phyloP scores from a whole-genome alignment of 2,329 filamentous ascomycete genomes.

The Diplodia seriata region DNA sequence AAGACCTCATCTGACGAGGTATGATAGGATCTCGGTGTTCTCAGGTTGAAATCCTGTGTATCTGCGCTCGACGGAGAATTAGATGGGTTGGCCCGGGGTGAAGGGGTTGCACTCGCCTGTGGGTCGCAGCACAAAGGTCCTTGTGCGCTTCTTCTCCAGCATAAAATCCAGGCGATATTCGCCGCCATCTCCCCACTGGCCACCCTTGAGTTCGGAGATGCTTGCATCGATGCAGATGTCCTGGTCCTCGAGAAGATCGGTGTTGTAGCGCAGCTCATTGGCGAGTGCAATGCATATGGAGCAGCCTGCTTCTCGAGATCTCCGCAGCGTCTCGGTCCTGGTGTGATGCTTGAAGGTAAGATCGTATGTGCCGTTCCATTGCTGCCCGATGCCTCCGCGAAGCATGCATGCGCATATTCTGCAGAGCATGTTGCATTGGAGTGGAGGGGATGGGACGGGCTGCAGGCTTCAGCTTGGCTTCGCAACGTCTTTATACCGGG shows the following conservation, averaged over 20 bases:
- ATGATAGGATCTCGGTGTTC: constrained; percentile 23
- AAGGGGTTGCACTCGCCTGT: not conserved
- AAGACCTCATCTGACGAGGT: constrained; percentile 31
- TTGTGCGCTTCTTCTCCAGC: not conserved
- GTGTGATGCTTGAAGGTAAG: constrained; percentile 34
- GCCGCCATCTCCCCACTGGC: not conserved
- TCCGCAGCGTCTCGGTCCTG: constrained; percentile 9
- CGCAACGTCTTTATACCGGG: not conserved
- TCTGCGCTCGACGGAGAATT: no score
- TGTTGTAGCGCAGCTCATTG: constrained; percentile 18
- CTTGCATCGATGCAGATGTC: constrained; percentile 16
- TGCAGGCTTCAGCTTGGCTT: not conserved
- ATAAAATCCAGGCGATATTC: constrained; percentile 33
- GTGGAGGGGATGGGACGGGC: not conserved
- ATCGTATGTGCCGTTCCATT: constrained; percentile 34
- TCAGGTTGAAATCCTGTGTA: not conserved
- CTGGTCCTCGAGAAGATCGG: constrained; percentile 8
- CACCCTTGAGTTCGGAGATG: constrained; percentile 8
- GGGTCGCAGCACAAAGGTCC: not conserved
- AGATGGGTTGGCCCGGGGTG: not conserved
- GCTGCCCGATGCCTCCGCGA: constrained; percentile 24
- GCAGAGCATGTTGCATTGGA: constrained; percentile 29
- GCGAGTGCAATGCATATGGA: constrained; percentile 33
- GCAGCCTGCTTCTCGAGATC: constrained; percentile 31
- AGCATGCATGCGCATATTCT: constrained; percentile 33